Percentiles rank a stretch among this genome's conserved stretches.
These are phyloP conservation scores for Salix purpurea DNA, from an alignment of 345 rosid species.

Conservation along the genomic window DNA sequence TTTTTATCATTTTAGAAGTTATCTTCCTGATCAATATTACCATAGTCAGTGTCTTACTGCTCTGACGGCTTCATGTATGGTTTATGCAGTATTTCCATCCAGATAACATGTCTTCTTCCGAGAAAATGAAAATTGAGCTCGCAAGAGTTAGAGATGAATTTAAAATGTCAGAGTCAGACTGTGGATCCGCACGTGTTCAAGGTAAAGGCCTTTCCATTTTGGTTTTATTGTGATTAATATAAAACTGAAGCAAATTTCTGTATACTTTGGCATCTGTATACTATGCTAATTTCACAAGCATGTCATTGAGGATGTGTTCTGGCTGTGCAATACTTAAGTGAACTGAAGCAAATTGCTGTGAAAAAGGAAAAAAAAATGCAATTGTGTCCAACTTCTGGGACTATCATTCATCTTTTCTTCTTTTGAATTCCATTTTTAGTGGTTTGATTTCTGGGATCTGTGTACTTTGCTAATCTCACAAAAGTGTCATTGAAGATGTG, in stretches of 20 bases:
- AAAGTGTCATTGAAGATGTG: too few species aligned
- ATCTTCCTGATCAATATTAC: neutral
- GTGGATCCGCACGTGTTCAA: slow-evolving; percentile 94
- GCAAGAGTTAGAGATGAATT: slow-evolving; percentile 78
- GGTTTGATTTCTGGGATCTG: too few species aligned
- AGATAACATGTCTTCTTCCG: slow-evolving; percentile 82
- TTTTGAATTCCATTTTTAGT: neutral
- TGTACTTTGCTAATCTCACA: too few species aligned
- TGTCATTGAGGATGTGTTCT: too few species aligned
- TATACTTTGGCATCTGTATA: neutral
- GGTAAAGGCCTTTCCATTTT: slow-evolving; percentile 37
- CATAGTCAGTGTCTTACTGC: neutral
- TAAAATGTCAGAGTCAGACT: slow-evolving; percentile 92
- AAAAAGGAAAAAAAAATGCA: too few species aligned
- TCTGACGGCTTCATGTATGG: slow-evolving; percentile 4
- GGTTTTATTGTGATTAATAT: neutral
- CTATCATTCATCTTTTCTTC: too few species aligned
- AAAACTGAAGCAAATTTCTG: neutral
- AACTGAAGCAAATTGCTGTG: too few species aligned
- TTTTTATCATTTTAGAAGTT: neutral
- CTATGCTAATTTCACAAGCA: neutral
- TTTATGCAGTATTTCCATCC: slow-evolving; percentile 82
- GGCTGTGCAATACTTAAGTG: too few species aligned
- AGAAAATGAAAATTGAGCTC: slow-evolving; percentile 80
- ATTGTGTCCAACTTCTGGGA: too few species aligned